Base-by-base conservation (phyloP, 2,329 filamentous ascomycete genomes). In the Trichoderma simmonsii region DNA sequence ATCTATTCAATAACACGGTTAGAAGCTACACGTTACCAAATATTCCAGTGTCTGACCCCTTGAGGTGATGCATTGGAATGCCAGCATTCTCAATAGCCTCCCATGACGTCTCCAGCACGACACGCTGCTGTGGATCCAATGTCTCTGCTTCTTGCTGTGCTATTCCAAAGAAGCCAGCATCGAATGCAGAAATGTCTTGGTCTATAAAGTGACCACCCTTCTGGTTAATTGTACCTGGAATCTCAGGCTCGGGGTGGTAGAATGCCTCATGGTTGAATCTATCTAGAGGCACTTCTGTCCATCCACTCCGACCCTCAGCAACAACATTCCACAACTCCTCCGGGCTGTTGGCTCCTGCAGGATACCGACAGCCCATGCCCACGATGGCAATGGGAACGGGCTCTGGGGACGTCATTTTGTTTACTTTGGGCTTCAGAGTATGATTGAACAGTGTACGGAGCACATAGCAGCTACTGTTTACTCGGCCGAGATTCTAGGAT, bases 231-330 rank as follows among this genome's bases (percentile, higher is more conserved):
- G 69, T 54, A 8, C 69, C 61, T 30, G 43, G 30, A 82, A 61
- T 85, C 30, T 80, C 80, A 3, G 78, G 79, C 32, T 83, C 82
- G 0, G 83, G 83, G 72, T 86, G 84, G 67, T 83, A 82, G 75
- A 83, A 85, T 34, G 80, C 80, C 4, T 81, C 75, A 30, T 80
- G 77, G 60, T 85, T 84, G 73, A 86, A 81, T 3, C 84, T 78
- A 14, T 79, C 76, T 1, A 73, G 56, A 0, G 83, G 82, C 9
- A 83, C 79, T 36, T 82, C 78, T 1, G 79, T 80, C 80, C 79
- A 82, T 5, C 80, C 82, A 56, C 77, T 80, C 18, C 77, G 75
- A 24, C 77, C 79, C 3, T 78, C 64, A 2, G 73, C 71, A 34
- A 84, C 73, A 77, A 84, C 81, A 9, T 82, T 73, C 83, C 83